Evolutionary conservation across 345 rosid species (phyloP).

Genomic region (Eucalyptus caleyi): DNA sequence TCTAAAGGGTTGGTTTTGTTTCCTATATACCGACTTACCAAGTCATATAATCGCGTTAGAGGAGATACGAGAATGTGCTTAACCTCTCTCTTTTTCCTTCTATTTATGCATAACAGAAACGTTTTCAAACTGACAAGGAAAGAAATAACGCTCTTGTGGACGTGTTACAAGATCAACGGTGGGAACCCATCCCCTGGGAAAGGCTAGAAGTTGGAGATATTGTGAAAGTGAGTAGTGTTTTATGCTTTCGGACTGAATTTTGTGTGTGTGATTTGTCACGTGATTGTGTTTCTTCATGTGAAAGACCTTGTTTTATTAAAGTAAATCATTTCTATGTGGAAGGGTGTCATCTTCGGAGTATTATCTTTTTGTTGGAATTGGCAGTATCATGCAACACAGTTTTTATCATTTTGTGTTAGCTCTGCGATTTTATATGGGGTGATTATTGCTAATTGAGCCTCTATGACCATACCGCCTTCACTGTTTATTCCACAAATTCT

Average conservation of each 20-base stretch:
- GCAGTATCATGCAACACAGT: neutral
- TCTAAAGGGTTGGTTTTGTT: neutral
- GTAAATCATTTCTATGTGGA: neutral
- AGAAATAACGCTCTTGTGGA: conserved; percentile 41
- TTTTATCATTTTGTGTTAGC: neutral
- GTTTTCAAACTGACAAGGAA: conserved; percentile 87
- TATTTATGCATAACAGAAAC: conserved; percentile 52
- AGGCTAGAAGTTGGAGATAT: too few species aligned
- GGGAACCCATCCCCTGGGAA: too few species aligned
- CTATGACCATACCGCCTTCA: neutral
- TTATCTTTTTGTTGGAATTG: neutral
- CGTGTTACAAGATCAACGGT: too few species aligned
- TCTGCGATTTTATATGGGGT: neutral
- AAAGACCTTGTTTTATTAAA: neutral
- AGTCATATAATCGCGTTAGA: neutral
- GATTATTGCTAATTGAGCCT: neutral
- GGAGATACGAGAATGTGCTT: neutral
- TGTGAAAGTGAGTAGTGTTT: too few species aligned
- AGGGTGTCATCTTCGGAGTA: neutral
- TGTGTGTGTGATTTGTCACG: too few species aligned
- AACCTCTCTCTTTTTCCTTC: neutral
- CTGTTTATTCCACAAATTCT: neutral
- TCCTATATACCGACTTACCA: neutral
- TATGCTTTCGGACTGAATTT: too few species aligned
- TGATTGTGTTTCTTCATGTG: too few species aligned